phyloP scores from a whole-genome alignment of 2,329 filamentous ascomycete genomes.

The Orbilia brochopaga region DNA sequence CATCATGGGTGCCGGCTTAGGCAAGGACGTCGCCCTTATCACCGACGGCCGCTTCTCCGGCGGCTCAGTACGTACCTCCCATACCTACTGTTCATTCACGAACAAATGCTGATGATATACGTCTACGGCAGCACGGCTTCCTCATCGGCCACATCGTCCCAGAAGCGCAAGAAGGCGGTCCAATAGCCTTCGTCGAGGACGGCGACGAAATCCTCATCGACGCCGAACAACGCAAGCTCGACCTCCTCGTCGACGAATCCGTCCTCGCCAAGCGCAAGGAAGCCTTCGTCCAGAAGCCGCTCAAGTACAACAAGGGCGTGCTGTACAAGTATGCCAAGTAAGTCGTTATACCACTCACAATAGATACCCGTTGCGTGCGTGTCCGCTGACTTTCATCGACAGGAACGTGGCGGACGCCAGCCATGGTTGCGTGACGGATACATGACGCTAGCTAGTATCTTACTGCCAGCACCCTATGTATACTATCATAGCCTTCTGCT shows the following conservation, averaged over 20 bases:
- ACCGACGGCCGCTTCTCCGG: conserved; percentile 72
- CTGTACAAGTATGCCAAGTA: conserved; percentile 66
- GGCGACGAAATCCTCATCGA: conserved; percentile 69
- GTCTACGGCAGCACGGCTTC: conserved; percentile 62
- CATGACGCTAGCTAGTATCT: conserved; percentile 42
- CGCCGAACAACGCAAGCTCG: conserved; percentile 64
- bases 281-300: conserved; percentile 63
- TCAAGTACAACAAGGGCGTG: conserved; percentile 67
- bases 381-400: background rate
- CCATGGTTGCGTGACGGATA: conserved; percentile 67
- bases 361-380: background rate
- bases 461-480: background rate
- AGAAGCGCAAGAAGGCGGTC: conserved; percentile 67
- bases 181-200: conserved; percentile 66
- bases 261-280: conserved; percentile 63
- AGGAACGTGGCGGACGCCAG: conserved; percentile 65
- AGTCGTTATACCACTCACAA: conserved; percentile 8
- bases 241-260: conserved; percentile 62
- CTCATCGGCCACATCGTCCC: conserved; percentile 69
- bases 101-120: background rate
- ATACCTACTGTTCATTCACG: background rate
- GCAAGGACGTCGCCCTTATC: conserved; percentile 72
- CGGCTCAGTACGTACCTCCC: conserved; percentile 57
- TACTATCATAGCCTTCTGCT: too few relatives aligned
- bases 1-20: conserved; percentile 75